phyloP scores from a whole-genome alignment of 2,329 filamentous ascomycete species.

The Aspergillus tamarii region DNA sequence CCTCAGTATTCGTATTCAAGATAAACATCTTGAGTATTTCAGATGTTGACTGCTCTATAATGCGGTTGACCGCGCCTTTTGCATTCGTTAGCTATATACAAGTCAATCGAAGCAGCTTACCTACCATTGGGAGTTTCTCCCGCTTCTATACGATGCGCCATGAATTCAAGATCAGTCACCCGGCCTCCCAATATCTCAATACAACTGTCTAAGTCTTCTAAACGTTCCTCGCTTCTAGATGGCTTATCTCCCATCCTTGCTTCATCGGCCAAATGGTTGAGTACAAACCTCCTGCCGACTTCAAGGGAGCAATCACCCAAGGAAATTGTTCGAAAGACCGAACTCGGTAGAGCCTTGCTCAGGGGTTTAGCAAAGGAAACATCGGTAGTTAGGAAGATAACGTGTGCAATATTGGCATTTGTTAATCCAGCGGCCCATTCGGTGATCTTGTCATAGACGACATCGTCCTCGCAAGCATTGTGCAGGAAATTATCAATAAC shows the following conservation, averaged over 20 bases:
- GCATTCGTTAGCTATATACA: constrained; percentile 21
- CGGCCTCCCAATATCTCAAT: constrained; percentile 85
- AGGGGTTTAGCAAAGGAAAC: constrained; percentile 85
- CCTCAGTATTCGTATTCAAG: constrained; percentile 59
- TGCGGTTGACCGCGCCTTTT: constrained; percentile 76
- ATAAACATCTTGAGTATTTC: constrained; percentile 96
- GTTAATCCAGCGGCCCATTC: constrained; percentile 90
- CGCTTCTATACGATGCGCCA: constrained; percentile 84
- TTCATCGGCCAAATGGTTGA: constrained; percentile 70
- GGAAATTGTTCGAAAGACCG: constrained; percentile 84
- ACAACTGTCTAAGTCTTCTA: constrained; percentile 76
- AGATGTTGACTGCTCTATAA: constrained; percentile 83
- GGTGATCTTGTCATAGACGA: constrained; percentile 75
- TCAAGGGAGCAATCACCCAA: constrained; percentile 85
- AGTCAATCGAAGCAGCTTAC: not conserved
- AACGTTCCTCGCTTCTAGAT: constrained; percentile 52
- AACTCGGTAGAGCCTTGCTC: constrained; percentile 83
- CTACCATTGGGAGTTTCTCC: constrained; percentile 76
- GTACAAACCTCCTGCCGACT: constrained; percentile 86
- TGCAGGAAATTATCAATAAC: constrained; percentile 91
- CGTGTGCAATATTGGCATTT: constrained; percentile 85
- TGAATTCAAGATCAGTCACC: constrained; percentile 91
- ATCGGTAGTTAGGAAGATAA: constrained; percentile 91
- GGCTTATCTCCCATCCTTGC: constrained; percentile 40
- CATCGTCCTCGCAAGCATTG: constrained; percentile 67